Evolutionary conservation across 169 alveolate species (phyloP), one percentile per base, ranked within the genome.

Genomic region (Hepatocystis sp.): DNA sequence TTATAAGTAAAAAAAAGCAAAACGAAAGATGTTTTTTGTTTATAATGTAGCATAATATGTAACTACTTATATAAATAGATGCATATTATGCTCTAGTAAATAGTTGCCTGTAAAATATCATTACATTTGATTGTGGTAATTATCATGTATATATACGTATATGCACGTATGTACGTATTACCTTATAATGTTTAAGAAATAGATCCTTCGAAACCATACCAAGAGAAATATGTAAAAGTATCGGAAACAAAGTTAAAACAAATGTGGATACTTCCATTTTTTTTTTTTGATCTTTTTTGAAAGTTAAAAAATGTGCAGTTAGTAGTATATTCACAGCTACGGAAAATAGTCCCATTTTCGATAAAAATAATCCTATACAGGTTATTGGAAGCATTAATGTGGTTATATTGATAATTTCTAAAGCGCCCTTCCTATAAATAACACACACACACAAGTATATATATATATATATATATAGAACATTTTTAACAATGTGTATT

Each of bases 231-330:
- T 81, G 89, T 40, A 81, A n/a, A 36, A 81, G 7, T 63, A 81
- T 81, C 3, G 67, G 66, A 19, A 61, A 39, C 49, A 64, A 39
- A 1, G 89, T 81, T 81, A 81, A 81, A 65, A 81, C 44, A 19
- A 81, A 63, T 21, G 84, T 64, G 36, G 68, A 39, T 21, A 51
- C 27, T 49, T 81, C 63, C 84, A 81, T 81, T 63, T 81, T 81
- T 55, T 55, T 81, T 67, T 81, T 60, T 81, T 60, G 68, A 42
- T 81, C 89, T 32, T 81, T 81, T 51, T 36, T 81, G 84, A 42
- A 81, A 13, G 89, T 81, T 61, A 81, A 81, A 55, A 81, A 81
- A 53, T 81, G 89, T 25, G 89, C 46, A 28, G 89, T 81, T 19
- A 81, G 65, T 47, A 81, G 13, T 67, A 64, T 61, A 81, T 81